Evolutionary conservation across 495 filamentous ascomycete genomes (phyloP).

Genomic region (Tuber microsphaerosporum): DNA sequence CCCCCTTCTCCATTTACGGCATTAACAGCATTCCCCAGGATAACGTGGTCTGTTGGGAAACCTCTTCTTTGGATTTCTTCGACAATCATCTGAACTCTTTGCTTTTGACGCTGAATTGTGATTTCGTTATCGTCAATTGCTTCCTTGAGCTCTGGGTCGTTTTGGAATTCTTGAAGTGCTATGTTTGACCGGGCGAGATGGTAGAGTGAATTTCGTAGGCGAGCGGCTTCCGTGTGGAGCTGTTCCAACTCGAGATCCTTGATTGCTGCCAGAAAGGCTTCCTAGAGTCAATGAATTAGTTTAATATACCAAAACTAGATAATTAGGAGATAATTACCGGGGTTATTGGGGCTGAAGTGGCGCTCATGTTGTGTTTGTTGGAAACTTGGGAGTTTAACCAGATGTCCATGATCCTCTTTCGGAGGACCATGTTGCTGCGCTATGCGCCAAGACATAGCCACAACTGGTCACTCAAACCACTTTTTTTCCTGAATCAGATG

Average conservation of each 20-base stretch:
- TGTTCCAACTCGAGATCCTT: slow-evolving; percentile 54
- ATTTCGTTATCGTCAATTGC: slow-evolving; percentile 54
- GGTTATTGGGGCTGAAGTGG: slow-evolving; percentile 29
- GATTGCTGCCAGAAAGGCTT: slow-evolving; percentile 54
- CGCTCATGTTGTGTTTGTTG: slow-evolving; percentile 18
- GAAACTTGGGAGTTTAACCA: background rate
- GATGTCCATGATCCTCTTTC: background rate
- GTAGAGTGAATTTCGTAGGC: slow-evolving; percentile 60
- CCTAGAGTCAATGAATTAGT: slow-evolving; percentile 10
- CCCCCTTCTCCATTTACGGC: background rate
- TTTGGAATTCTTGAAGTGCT: slow-evolving; percentile 50
- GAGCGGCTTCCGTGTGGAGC: slow-evolving; percentile 59
- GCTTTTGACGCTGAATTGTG: slow-evolving; percentile 54
- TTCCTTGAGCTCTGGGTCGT: slow-evolving; percentile 50
- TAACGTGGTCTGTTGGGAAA: slow-evolving; percentile 48
- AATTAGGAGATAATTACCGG: slow-evolving; percentile 7
- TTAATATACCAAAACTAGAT: slow-evolving; percentile 1
- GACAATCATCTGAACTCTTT: slow-evolving; percentile 52
- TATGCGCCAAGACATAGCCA: background rate
- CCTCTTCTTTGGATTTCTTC: slow-evolving; percentile 59
- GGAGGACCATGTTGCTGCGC: background rate
- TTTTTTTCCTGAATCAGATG: background rate
- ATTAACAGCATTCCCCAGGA: background rate
- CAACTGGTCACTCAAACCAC: background rate
- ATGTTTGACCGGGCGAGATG: slow-evolving; percentile 58